Evolutionary conservation across 140 eudicot species (phyloP).

Genomic region (Erigeron philadelphicus): DNA sequence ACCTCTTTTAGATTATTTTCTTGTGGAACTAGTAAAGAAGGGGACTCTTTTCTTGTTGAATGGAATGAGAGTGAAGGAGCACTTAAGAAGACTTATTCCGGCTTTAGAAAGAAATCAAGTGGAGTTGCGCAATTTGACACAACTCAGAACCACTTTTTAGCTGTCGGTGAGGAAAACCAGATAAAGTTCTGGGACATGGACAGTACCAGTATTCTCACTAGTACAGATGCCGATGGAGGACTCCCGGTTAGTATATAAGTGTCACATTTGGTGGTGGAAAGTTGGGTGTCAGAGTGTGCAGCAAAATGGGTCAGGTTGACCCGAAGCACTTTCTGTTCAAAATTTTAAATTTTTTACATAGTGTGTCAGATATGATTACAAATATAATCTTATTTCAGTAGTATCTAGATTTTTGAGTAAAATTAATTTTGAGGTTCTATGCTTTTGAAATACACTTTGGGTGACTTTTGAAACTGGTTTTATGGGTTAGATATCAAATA

Average conservation of each 20-base stretch:
- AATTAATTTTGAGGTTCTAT: not conserved
- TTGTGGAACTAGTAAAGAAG: conserved; percentile 95
- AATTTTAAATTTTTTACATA: not conserved
- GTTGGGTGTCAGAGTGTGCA: not conserved
- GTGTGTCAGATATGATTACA: not conserved
- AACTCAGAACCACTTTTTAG: conserved; percentile 84
- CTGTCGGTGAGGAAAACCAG: conserved; percentile 89
- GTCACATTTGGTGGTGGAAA: conserved; percentile 5
- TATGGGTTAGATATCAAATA: no score
- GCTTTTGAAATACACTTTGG: not conserved
- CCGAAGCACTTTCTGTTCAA: not conserved
- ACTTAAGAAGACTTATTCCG: conserved; percentile 69
- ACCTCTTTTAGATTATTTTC: conserved; percentile 65
- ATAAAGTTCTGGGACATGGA: conserved; percentile 98
- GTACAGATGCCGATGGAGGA: conserved; percentile 88
- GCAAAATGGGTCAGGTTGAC: conserved; percentile 4
- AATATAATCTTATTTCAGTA: not conserved
- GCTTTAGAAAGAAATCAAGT: conserved; percentile 69
- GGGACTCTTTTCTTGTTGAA: conserved; percentile 82
- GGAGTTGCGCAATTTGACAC: conserved; percentile 90
- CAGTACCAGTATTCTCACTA: conserved; percentile 46
- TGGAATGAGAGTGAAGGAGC: conserved; percentile 99
- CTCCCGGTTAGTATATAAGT: conserved; percentile 61
- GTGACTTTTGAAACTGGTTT: no score
- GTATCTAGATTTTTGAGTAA: not conserved